These are phyloP conservation scores for Xerocomellus chrysenteron DNA, from an alignment of 768 basidiomycete genomes.

Conservation along the genomic window DNA sequence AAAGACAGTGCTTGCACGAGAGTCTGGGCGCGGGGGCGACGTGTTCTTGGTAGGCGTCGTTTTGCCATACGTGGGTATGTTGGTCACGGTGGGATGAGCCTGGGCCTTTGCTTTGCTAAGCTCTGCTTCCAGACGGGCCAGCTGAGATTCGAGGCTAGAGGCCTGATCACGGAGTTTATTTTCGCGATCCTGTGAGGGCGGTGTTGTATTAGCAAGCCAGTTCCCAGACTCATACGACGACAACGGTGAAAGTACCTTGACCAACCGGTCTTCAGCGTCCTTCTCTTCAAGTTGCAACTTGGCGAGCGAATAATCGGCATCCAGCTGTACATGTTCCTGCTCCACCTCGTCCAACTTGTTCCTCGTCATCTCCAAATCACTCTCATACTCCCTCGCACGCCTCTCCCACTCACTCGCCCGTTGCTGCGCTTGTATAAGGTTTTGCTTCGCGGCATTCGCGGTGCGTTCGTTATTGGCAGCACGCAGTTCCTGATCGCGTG, in stretches of 20 bases:
- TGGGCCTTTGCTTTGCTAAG: slow-evolving; percentile 46
- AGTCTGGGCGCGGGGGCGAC: slow-evolving; percentile 65
- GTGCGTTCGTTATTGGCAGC: slow-evolving; percentile 59
- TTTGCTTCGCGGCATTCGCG: slow-evolving; percentile 56
- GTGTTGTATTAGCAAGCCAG: neutral
- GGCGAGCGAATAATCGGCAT: slow-evolving; percentile 65
- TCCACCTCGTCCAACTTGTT: slow-evolving; percentile 68
- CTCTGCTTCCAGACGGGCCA: slow-evolving; percentile 57
- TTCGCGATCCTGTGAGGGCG: slow-evolving; percentile 59
- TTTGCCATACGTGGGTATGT: slow-evolving; percentile 43
- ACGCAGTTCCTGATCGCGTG: slow-evolving; percentile 70
- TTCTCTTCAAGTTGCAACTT: slow-evolving; percentile 75
- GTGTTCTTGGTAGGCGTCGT: slow-evolving; percentile 29
- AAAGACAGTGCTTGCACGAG: slow-evolving; percentile 67
- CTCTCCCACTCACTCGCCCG: slow-evolving; percentile 81
- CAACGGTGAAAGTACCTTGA: slow-evolving; percentile 47
- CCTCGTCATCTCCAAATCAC: slow-evolving; percentile 56
- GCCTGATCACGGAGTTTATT: slow-evolving; percentile 67
- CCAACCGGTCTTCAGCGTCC: slow-evolving; percentile 66
- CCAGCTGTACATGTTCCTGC: slow-evolving; percentile 61
- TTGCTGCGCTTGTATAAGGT: slow-evolving; percentile 69
- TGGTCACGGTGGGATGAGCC: slow-evolving; percentile 28
- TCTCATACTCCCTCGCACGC: slow-evolving; percentile 68
- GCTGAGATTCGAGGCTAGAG: slow-evolving; percentile 57
- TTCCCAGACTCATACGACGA: neutral